These are phyloP conservation scores for Kwoniella pini DNA, from an alignment of 768 basidiomycete species.

Conservation along the genomic window DNA sequence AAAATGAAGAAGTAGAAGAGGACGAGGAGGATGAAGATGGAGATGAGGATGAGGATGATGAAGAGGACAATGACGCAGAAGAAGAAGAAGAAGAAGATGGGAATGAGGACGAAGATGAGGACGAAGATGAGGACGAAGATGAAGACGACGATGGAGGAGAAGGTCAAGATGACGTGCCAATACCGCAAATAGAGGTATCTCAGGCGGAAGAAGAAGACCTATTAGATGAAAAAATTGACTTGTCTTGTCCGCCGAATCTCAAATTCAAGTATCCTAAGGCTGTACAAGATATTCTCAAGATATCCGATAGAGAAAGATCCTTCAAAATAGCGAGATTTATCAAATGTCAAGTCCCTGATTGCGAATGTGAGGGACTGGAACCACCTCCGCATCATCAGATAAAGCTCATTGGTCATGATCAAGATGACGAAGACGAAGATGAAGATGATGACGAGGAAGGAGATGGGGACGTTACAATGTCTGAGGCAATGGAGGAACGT, in stretches of 20 bases:
- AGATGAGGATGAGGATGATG: constrained; percentile 24
- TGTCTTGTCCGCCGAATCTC: constrained; percentile 60
- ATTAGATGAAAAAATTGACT: constrained; percentile 58
- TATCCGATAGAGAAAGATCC: constrained; percentile 29
- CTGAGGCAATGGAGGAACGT: constrained; percentile 54
- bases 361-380: constrained; percentile 71
- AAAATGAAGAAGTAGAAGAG: constrained; percentile 24
- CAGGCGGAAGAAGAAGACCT: constrained; percentile 3
- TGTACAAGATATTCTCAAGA: constrained; percentile 25
- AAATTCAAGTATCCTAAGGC: constrained; percentile 57
- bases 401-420: constrained; percentile 54
- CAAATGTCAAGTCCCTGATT: constrained; percentile 62
- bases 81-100: constrained; percentile 2
- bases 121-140: constrained; percentile 16
- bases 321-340: constrained; percentile 81
- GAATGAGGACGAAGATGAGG: constrained; percentile 13
- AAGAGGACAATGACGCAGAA: constrained; percentile 14
- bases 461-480: constrained; percentile 58
- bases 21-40: constrained; percentile 33
- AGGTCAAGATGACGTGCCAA: background rate
- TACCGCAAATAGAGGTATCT: background rate
- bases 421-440: constrained; percentile 65
- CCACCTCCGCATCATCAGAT: constrained; percentile 72
- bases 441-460: constrained; percentile 69
- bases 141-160: constrained; percentile 3